Conservation (phyloP, 805 yeast species). For the Saccharomycopsis fermentans region DNA sequence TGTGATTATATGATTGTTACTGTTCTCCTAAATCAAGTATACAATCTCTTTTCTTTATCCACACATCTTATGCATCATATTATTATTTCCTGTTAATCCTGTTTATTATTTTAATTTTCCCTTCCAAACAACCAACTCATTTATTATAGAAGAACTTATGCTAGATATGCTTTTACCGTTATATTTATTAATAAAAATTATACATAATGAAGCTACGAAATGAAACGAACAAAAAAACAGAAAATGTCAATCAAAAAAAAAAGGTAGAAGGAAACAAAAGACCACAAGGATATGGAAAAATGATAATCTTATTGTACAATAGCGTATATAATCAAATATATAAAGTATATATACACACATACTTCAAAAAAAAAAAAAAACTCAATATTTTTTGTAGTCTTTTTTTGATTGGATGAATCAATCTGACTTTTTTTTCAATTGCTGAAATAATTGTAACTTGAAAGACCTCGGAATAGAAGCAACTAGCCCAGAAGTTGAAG, state of each 20-base stretch:
- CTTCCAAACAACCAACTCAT: background rate
- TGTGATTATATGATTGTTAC: background rate
- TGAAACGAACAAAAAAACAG: background rate
- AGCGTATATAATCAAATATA: background rate
- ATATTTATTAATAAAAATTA: background rate
- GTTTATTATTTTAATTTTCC: background rate
- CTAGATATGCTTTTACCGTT: background rate
- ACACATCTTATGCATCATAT: background rate
- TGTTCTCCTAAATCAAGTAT: background rate
- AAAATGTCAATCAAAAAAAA: background rate
- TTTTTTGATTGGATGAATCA: too few relatives aligned
- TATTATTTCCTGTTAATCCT: background rate
- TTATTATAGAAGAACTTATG: background rate
- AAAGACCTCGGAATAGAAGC: conserved; percentile 9
- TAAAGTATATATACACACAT: background rate
- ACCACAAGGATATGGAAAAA: background rate
- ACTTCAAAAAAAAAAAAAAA: background rate
- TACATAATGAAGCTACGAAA: conserved; percentile 1
- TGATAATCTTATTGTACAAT: background rate
- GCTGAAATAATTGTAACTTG: conserved; percentile 5
- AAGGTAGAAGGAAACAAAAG: background rate
- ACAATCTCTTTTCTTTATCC: background rate
- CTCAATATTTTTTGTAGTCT: too few relatives aligned
- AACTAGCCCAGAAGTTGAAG: conserved; percentile 14
- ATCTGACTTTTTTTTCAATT: conserved; percentile 4